Evolutionary conservation across 352 stramenopile species (phyloP), one percentile per base, ranked within the genome.

Genomic region (Phytophthora pistaciae): DNA sequence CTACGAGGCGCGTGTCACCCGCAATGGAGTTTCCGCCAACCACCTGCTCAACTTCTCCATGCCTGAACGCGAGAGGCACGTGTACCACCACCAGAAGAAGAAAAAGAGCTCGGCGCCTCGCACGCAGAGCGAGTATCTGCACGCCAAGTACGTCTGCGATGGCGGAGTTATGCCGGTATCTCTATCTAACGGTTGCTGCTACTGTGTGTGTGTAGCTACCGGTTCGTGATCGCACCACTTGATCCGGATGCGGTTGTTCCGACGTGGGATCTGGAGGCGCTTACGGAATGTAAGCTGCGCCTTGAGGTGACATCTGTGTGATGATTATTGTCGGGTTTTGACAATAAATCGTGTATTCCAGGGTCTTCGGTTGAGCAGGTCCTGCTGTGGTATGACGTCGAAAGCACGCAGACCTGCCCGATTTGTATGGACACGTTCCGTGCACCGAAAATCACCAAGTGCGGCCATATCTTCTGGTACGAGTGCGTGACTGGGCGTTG

Each of bases 331-430:
- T 44, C 33, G 3, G 57, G 64, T 9, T 18, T n/a, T 62, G 36
- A 29, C 25, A 11, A 18, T 46, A 7, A 3, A 38, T 46, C 18
- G n/a, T 27, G 16, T 10, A 16, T 48, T 57, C 5, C 42, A 96
- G 89, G 89, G 89, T 91, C 83, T 27, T 91, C 73, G n/a, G 86
- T 96, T 42, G 87, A 96, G 68, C 87, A 96, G 60, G 87, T 96
- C 18, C 68, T 95, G 57, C 72, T 96, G 23, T 92, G 84, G 83
- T 85, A 94, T 68, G 87, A 96, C 63, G 79, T 82, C 14, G 66
- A 77, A 62, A 84, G 70, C 52, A 68, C 72, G 14, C 72, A 85
- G 55, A 87, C 74, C 20, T 96, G 89, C 78, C 89, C 89, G 33
- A 95, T 96, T 65, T 96, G 89, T 63, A 79, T 96, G 64, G 89